These are phyloP conservation scores for Metschnikowia anglica DNA, from an alignment of 805 yeast genomes.

Conservation along the genomic window DNA sequence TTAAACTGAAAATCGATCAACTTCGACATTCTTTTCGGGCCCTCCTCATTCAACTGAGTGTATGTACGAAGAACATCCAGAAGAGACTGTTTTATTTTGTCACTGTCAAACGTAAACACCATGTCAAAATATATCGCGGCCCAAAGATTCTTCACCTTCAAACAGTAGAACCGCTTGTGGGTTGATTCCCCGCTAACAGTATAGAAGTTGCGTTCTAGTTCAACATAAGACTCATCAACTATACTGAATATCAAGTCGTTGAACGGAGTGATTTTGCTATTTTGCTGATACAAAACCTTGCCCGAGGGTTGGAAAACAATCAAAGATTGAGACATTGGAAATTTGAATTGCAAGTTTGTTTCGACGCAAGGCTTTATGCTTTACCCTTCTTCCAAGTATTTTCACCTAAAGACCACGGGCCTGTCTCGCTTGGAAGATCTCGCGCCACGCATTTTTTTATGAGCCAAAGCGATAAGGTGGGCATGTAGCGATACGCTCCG, in stretches of 20 bases:
- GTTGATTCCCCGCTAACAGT: slow-evolving; percentile 26
- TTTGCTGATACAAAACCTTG: slow-evolving; percentile 35
- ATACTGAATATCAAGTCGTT: slow-evolving; percentile 37
- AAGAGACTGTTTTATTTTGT: slow-evolving; percentile 34
- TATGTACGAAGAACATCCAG: slow-evolving; percentile 35
- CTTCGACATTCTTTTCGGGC: slow-evolving; percentile 29
- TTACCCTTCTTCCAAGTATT: too few species aligned
- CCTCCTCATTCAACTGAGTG: slow-evolving; percentile 28
- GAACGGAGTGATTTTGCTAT: slow-evolving; percentile 37
- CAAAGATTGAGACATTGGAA: slow-evolving; percentile 46
- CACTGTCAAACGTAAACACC: slow-evolving; percentile 40
- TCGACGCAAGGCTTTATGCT: too few species aligned
- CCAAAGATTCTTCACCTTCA: slow-evolving; percentile 27
- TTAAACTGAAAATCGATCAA: slow-evolving; percentile 41
- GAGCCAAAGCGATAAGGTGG: too few species aligned
- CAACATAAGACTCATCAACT: slow-evolving; percentile 36
- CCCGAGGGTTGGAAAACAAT: slow-evolving; percentile 39
- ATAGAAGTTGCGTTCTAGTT: slow-evolving; percentile 34
- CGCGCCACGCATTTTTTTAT: too few species aligned
- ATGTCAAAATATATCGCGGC: slow-evolving; percentile 41
- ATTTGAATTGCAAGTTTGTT: too few species aligned
- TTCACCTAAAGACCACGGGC: too few species aligned
- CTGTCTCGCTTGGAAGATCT: too few species aligned
- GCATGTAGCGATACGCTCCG: too few species aligned
- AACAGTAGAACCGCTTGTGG: slow-evolving; percentile 38